These are phyloP conservation scores for Jamesozyma rosinii DNA, from an alignment of 805 yeast species.

Conservation along the genomic window DNA sequence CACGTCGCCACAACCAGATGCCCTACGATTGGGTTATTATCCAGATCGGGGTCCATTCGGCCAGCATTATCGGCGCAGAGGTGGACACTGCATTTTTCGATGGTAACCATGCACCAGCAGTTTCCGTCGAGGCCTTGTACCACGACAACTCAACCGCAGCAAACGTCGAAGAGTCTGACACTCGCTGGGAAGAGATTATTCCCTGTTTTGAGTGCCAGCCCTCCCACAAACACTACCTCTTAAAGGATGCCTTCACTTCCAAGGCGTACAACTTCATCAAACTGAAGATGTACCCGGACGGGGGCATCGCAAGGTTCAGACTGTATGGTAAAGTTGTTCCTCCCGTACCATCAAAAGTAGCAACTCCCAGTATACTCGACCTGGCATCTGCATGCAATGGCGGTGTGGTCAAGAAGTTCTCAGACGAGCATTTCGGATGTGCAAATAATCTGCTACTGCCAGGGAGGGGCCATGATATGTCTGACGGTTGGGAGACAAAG, in stretches of 20 bases:
- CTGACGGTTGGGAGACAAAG: slow-evolving; percentile 97
- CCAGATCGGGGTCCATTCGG: slow-evolving; percentile 70
- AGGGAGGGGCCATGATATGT: slow-evolving; percentile 93
- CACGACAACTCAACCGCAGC: slow-evolving; percentile 30
- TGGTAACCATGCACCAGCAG: slow-evolving; percentile 90
- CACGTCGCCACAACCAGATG: slow-evolving; percentile 81
- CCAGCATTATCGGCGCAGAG: slow-evolving; percentile 72
- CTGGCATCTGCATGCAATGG: slow-evolving; percentile 79
- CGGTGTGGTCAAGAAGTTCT: slow-evolving; percentile 72
- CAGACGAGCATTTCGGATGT: slow-evolving; percentile 92
- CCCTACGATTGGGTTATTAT: slow-evolving; percentile 84
- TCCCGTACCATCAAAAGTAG: neutral
- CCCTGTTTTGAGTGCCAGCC: slow-evolving; percentile 80
- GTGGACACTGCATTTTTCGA: slow-evolving; percentile 89
- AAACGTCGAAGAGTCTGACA: slow-evolving; percentile 20
- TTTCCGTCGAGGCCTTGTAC: slow-evolving; percentile 69
- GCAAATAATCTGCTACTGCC: slow-evolving; percentile 85
- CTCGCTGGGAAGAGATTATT: slow-evolving; percentile 64
- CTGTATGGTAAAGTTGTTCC: slow-evolving; percentile 71
- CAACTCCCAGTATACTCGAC: slow-evolving; percentile 36
- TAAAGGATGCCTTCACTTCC: slow-evolving; percentile 48
- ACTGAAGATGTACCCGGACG: slow-evolving; percentile 92
- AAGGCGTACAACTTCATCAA: slow-evolving; percentile 67
- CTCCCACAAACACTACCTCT: slow-evolving; percentile 72
- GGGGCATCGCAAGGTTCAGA: slow-evolving; percentile 93